Evolutionary conservation across 176 grass and related monocot species (phyloP), one percentile per base, ranked within the genome.

Genomic region (Hsuehochloa calcarea): DNA sequence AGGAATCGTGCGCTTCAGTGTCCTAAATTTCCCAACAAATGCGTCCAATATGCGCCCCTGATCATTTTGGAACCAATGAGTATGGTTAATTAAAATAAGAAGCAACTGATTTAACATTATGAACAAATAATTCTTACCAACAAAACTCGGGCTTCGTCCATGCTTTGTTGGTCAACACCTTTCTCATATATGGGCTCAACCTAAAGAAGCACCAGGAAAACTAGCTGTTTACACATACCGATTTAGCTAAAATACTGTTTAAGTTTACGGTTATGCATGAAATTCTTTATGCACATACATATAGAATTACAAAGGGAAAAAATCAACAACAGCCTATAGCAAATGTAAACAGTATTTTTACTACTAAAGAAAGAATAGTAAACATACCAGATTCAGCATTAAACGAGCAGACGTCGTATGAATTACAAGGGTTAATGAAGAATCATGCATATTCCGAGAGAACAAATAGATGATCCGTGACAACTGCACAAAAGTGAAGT

Each of bases 181-280:
- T 99, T 99, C 74, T 99, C 93, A 90, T 96, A 99, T 86, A 99
- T 99, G 54, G 96, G 96, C 86, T 99, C 96, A 51, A 99, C 96
- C 96, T 99, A 58, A 60, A 79, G 77, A 17, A n/a, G 27, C 52
- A 89, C 62, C 64, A 90, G 11, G 19, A 89, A 83, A 78, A 50
- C 6, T 72, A 84, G 81, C 19, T 38, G 44, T 13, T 72, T 40
- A 83, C 35, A 87, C 68, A 74, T 60, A 80, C 20, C 39, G 74
- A 35, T n/a, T 65, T 45, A 3, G 19, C 26, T 78, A 61, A 62
- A 71, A 74, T 66, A 59, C 10, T 43, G 10, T n/a, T 70, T 76
- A 54, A 27, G 65, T 90, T 86, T 47, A 84, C 38, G 20, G 55
- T 31, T 22, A 75, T 43, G 26, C 11, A 83, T 22, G 37, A 34